These are phyloP conservation scores for Fusarium tanahbumbuense DNA, from an alignment of 2,329 filamentous ascomycete genomes.

Conservation along the genomic window DNA sequence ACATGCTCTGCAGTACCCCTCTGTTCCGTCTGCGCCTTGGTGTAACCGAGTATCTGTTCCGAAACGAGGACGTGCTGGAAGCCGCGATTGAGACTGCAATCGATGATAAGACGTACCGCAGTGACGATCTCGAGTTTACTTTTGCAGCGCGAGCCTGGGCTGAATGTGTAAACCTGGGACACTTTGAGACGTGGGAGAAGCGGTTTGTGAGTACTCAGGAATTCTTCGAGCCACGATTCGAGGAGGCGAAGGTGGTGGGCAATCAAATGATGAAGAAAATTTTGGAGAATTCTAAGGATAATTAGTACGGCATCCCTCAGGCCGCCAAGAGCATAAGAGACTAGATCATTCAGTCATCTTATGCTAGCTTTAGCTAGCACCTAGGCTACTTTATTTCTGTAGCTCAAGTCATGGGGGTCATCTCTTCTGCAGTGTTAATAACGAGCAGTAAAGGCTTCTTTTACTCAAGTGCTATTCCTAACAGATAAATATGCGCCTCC, in stretches of 20 bases:
- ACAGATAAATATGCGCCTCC: conserved; percentile 6
- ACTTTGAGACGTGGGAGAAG: conserved; percentile 93
- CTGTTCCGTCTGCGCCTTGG: conserved; percentile 96
- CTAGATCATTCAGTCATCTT: neutral
- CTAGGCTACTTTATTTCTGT: neutral
- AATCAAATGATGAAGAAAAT: conserved; percentile 99
- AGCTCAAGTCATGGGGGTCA: neutral
- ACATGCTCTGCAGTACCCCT: conserved; percentile 99
- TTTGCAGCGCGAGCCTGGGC: conserved; percentile 97
- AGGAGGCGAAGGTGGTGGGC: conserved; percentile 85
- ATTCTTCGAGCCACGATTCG: conserved; percentile 92
- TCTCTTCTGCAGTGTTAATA: neutral
- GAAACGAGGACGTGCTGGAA: conserved; percentile 81
- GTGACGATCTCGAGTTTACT: conserved; percentile 96
- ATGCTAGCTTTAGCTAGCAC: neutral
- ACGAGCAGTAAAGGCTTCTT: neutral
- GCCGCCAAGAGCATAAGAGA: neutral
- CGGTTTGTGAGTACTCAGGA: conserved; percentile 89
- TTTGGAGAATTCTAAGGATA: conserved; percentile 76
- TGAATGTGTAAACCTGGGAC: conserved; percentile 88
- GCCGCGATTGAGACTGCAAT: conserved; percentile 88
- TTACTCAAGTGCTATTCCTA: conserved; percentile 8
- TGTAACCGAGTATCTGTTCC: conserved; percentile 96
- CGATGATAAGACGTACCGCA: conserved; percentile 90
- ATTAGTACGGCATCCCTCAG: neutral